phyloP scores from a whole-genome alignment of 169 alveolate genomes.

The Plasmodium cynomolgi region DNA sequence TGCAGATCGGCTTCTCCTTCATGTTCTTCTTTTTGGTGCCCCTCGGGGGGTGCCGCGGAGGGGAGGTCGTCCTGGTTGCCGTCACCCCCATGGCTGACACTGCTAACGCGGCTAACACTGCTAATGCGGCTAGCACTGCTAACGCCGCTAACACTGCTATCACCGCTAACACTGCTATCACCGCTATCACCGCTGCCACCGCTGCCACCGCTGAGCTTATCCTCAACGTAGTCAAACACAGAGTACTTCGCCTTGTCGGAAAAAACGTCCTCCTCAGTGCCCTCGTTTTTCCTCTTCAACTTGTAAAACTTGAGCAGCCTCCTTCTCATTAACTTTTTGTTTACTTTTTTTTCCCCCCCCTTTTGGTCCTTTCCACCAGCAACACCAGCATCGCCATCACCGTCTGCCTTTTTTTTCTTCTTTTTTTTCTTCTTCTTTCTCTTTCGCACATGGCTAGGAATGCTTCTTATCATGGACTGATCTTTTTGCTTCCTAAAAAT shows the following conservation, averaged over 20 bases:
- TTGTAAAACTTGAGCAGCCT: conserved; percentile 56
- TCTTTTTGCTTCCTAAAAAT: conserved; percentile 72
- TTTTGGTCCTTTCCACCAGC: not conserved
- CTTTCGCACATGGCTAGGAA: conserved; percentile 65
- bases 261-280: conserved; percentile 52
- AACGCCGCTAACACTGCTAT: not conserved
- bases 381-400: not conserved
- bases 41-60: not conserved
- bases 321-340: conserved; percentile 71
- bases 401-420: conserved; percentile 16
- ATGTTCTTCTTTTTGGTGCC: not conserved
- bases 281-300: conserved; percentile 72
- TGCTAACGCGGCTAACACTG: not conserved
- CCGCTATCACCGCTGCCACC: not conserved
- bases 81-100: not conserved
- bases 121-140: not conserved
- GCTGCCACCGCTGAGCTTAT: not conserved
- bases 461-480: conserved; percentile 75
- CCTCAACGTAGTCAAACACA: conserved; percentile 63
- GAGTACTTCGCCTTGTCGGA: conserved; percentile 27
- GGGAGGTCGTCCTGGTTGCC: not conserved
- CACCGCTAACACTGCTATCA: not conserved
- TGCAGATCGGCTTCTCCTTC: not conserved
- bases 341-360: conserved; percentile 52
- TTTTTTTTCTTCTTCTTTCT: conserved; percentile 64